Conservation (phyloP, 192 early-diverging fungal genomes). For the Diversispora eburnea region DNA sequence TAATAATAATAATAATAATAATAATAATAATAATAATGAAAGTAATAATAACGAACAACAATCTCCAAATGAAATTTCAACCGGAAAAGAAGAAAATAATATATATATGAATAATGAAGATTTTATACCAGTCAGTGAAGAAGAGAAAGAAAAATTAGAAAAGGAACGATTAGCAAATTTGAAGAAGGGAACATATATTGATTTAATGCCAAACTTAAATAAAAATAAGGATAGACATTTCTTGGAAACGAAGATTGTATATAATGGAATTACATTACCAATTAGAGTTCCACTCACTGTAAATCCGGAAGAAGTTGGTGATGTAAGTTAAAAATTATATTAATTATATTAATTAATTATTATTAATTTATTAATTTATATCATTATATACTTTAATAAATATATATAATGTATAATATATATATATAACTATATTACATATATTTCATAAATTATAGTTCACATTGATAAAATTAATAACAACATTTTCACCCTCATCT, state of each 20-base stretch:
- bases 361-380: not conserved
- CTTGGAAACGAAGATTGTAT: slow-evolving; percentile 83
- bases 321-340: slow-evolving; percentile 54
- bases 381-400: no score
- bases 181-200: slow-evolving; percentile 49
- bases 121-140: slow-evolving; percentile 28
- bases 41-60: no score
- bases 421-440: not conserved
- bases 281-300: slow-evolving; percentile 85
- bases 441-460: slow-evolving; percentile 47
- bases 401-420: no score
- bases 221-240: slow-evolving; percentile 82
- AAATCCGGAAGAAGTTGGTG: slow-evolving; percentile 87
- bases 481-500: slow-evolving; percentile 64
- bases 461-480: slow-evolving; percentile 75
- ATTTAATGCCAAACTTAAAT: slow-evolving; percentile 40
- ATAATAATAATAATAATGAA: no score
- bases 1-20: no score
- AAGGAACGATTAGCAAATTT: slow-evolving; percentile 16
- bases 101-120: not conserved
- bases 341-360: not conserved
- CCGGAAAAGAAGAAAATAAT: not conserved
- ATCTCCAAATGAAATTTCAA: no score
- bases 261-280: slow-evolving; percentile 78
- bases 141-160: not conserved